Conservation (phyloP, 2,329 filamentous ascomycete genomes). For the Hypoxylon sp. region DNA sequence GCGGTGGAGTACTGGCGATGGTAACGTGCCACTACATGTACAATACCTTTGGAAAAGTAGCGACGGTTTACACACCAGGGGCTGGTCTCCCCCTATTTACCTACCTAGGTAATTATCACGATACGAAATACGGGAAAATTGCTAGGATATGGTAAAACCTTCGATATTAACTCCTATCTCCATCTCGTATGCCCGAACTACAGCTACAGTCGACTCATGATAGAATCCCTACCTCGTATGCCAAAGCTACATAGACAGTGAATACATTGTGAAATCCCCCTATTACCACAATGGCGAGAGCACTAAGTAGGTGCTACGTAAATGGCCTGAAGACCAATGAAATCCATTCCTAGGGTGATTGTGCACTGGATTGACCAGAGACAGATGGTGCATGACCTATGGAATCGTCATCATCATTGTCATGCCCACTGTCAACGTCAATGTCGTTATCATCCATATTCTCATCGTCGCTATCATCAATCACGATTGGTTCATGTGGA, state of each 20-base stretch:
- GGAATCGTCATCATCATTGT: not conserved
- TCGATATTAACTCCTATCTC: constrained; percentile 12
- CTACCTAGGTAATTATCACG: too few species aligned
- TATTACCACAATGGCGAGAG: not conserved
- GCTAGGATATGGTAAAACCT: not conserved
- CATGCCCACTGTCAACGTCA: not conserved
- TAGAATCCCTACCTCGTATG: not conserved
- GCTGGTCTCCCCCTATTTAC: too few species aligned
- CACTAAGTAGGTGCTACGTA: not conserved
- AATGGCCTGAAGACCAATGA: not conserved
- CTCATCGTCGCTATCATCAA: not conserved
- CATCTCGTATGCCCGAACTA: not conserved
- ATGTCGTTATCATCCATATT: not conserved
- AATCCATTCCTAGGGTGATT: not conserved
- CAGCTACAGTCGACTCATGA: not conserved
- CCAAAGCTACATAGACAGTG: constrained; percentile 1
- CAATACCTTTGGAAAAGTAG: not conserved
- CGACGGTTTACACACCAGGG: not conserved
- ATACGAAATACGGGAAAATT: not conserved
- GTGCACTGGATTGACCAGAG: not conserved
- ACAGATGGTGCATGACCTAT: not conserved
- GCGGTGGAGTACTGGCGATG: not conserved
- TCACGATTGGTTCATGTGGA: not conserved
- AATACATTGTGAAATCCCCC: not conserved
- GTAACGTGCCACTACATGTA: not conserved